Evolutionary conservation across 1,139 yeast genomes (phyloP), one percentile per base, ranked within the genome.

Genomic region (Saccharomyces pastorianus): DNA sequence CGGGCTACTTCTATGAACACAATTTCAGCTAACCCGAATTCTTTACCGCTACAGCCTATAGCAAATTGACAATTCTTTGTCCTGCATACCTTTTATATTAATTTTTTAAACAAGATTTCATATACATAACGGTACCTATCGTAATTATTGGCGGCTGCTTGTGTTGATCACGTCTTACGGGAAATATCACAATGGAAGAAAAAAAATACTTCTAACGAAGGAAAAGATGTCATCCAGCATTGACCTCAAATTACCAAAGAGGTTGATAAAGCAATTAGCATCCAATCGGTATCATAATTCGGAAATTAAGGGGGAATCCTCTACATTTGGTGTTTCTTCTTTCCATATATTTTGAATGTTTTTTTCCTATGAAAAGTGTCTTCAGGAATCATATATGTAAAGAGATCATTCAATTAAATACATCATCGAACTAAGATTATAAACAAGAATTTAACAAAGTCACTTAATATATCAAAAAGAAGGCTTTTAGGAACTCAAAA

Each of bases 1-100:
- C 44, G 44, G 13, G 44, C 25, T 38, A 59, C 70, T 50, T 48
- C 64, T 23, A 51, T 65, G 11, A 58, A 65, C 14, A 20, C 46
- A 9, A 17, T 46, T 9, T 46, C 31, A 17, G 6, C 48, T 6
- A 27, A 13, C 13, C 48, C 48, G 14, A 46, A 25, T 46, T 26
- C 31, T 26, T 25, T 38, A 38, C 44, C 44, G 6, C 13, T 38
- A 38, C 44, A 38, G 7, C 25, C 44, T 25, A 38, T 38, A 17
- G 44, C 44, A 3, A 38, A 17, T 38, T 38, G 44, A 38, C 25
- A 8, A 5, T 4, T 38, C 9, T 38, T 38, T 17, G 25, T 9
- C 25, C 6, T 38, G 44, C 44, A 38, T 38, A 38, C 13, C 25
- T 6, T 6, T 38, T 11, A 38, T 17, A 38, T 17, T 17, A 38